A percentile compares a stretch with the other conserved stretches of the same genome.
phyloP scores from a whole-genome alignment of 192 early-diverging fungal genomes.

The Entomortierella chlamydospora region DNA sequence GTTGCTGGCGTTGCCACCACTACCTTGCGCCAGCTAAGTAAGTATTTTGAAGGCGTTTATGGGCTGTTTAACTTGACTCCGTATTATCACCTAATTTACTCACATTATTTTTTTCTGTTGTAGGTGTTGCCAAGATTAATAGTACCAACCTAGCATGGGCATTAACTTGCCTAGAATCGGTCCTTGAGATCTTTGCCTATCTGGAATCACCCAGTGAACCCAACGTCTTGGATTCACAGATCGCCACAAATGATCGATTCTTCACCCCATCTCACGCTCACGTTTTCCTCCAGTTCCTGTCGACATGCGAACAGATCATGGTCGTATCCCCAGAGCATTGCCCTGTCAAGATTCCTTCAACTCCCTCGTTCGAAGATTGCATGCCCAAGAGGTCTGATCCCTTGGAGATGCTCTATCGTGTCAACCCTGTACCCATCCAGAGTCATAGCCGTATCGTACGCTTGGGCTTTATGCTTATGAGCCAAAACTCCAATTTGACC shows the following conservation, averaged over 20 bases:
- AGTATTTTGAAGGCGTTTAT: background rate
- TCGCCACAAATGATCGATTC: background rate
- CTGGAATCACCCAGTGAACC: background rate
- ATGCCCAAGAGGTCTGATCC: slow-evolving; percentile 36
- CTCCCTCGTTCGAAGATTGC: background rate
- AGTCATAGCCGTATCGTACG: slow-evolving; percentile 34
- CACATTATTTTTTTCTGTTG: background rate
- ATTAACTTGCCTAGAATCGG: slow-evolving; percentile 31
- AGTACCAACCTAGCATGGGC: slow-evolving; percentile 37
- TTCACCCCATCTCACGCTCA: slow-evolving; percentile 16
- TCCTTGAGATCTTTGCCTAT: slow-evolving; percentile 33
- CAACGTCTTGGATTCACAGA: background rate
- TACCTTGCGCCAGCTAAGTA: slow-evolving; percentile 49
- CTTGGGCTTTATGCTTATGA: slow-evolving; percentile 19
- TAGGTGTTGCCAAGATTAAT: slow-evolving; percentile 33
- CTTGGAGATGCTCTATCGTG: slow-evolving; percentile 24
- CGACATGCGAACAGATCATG: slow-evolving; percentile 42
- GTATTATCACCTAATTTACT: background rate
- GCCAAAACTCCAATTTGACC: background rate
- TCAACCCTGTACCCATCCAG: slow-evolving; percentile 34
- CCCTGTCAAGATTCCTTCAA: slow-evolving; percentile 18
- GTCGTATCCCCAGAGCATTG: slow-evolving; percentile 24
- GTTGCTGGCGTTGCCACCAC: slow-evolving; percentile 46
- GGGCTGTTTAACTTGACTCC: background rate
- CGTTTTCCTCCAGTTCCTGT: slow-evolving; percentile 13